Evolutionary conservation across 345 rosid species (phyloP), one percentile per base, ranked within the genome.

Genomic region (Ceriops decandra): DNA sequence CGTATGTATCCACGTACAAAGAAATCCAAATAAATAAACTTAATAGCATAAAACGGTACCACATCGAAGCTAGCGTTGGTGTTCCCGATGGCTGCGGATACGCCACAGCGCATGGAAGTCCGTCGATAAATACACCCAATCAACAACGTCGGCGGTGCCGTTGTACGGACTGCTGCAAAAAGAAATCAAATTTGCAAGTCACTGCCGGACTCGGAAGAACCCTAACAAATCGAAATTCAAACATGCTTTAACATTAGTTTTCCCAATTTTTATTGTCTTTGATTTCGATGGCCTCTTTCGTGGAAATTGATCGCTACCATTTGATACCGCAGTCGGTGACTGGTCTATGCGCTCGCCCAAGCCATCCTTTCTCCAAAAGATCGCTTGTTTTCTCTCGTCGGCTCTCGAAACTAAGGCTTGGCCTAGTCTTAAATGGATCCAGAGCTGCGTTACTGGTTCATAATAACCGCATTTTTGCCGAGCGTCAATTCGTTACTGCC

Each of bases 401-500:
- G 54, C 35, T 52, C 24, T 32, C 79, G 0, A 79, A 71, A 62
- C 28, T 74, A 28, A 80, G 54, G 26, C 79, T 81, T 16, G 56
- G 77, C 0, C 57, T 82, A 27, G 74, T 75, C n/a, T 57, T 64
- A 9, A 67, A 73, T 81, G 79, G 66, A 72, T 31, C 83, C 59
- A 61, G 75, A 59, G 62, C 76, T 1, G 21, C 57, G 46, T 42
- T 75, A 71, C 81, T 68, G 42, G 69, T 67, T 30, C 80, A 72
- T 54, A 60, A 32, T 11, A 56, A 52, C 35, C 21, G 75, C 26
- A 53, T 78, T 79, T 49, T 72, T 27, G 31, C 75, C 35, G 68
- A 66, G 68, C 89, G 82, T 68, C 78, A 75, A 58, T 19, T 85
- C 33, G 58, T 83, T 62, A 71, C 81, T 0, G 87, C 90, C 36